These are phyloP conservation scores for Lachnellula willkommii DNA, from an alignment of 2,329 filamentous ascomycete genomes.

Conservation along the genomic window DNA sequence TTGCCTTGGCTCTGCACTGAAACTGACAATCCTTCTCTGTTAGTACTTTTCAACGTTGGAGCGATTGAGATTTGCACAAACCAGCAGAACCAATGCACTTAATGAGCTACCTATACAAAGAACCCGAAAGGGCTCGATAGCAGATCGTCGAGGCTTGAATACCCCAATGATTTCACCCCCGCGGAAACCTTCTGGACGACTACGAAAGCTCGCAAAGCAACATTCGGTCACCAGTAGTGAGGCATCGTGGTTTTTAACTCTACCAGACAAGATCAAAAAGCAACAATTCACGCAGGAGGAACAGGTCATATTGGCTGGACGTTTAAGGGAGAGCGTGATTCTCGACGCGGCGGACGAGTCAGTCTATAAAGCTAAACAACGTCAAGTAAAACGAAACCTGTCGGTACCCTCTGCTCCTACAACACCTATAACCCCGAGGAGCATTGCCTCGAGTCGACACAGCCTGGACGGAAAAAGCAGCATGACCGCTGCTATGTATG, in stretches of 20 bases:
- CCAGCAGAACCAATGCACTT: slow-evolving; percentile 33
- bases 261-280: slow-evolving; percentile 68
- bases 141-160: slow-evolving; percentile 27
- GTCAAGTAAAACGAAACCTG: slow-evolving; percentile 35
- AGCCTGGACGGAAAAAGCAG: slow-evolving; percentile 14
- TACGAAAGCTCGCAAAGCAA: slow-evolving; percentile 26
- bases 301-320: slow-evolving; percentile 54
- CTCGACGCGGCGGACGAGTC: slow-evolving; percentile 55
- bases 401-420: slow-evolving; percentile 20
- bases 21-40: slow-evolving; percentile 12
- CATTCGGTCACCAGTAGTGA: slow-evolving; percentile 46
- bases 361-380: slow-evolving; percentile 43
- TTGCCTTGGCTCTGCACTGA: background rate
- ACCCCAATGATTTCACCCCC: slow-evolving; percentile 23
- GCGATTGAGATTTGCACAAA: slow-evolving; percentile 60
- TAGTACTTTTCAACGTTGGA: slow-evolving; percentile 72
- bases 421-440: slow-evolving; percentile 19
- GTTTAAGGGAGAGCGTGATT: slow-evolving; percentile 46
- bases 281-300: slow-evolving; percentile 69
- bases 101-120: slow-evolving; percentile 27
- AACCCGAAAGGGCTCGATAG: slow-evolving; percentile 22
- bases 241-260: slow-evolving; percentile 61
- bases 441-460: slow-evolving; percentile 13
- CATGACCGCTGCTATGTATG: slow-evolving; percentile 42
- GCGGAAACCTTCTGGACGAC: slow-evolving; percentile 21